These are phyloP conservation scores for Coemansia sp. DNA, from an alignment of 192 early-diverging fungal genomes.

Conservation along the genomic window DNA sequence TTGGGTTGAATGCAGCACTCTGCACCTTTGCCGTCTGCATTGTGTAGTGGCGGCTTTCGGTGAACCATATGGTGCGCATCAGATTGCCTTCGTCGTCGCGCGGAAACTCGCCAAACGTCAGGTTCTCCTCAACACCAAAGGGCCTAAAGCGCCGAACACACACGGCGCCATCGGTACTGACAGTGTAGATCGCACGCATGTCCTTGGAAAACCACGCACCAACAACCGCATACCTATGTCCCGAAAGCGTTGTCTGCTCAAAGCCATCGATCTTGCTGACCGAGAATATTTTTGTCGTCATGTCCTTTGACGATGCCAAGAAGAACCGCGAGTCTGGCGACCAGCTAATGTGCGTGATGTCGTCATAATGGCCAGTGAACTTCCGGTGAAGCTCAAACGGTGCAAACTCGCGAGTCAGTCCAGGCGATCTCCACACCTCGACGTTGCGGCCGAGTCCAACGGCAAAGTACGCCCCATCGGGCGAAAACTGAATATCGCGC, in stretches of 20 bases:
- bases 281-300: constrained; percentile 40
- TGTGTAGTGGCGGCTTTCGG: constrained; percentile 74
- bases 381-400: constrained; percentile 85
- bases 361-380: constrained; percentile 83
- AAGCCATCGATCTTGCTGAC: constrained; percentile 73
- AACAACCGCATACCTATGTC: constrained; percentile 82
- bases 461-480: constrained; percentile 86
- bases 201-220: constrained; percentile 70
- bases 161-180: constrained; percentile 86
- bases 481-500: constrained; percentile 86
- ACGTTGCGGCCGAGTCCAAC: constrained; percentile 83
- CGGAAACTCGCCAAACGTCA: constrained; percentile 62
- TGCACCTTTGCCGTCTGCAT: constrained; percentile 77
- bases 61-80: constrained; percentile 49
- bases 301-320: constrained; percentile 49
- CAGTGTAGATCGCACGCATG: constrained; percentile 67
- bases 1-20: constrained; percentile 75
- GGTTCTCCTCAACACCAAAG: constrained; percentile 57
- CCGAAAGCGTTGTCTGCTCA: constrained; percentile 70
- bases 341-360: constrained; percentile 84
- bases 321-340: constrained; percentile 78
- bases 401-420: constrained; percentile 87
- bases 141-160: constrained; percentile 72
- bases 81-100: constrained; percentile 48
- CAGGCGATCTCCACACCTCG: constrained; percentile 92